Evolutionary conservation across 495 filamentous ascomycete genomes (phyloP).

Genomic region (Hypomontagnella submonticulosa): DNA sequence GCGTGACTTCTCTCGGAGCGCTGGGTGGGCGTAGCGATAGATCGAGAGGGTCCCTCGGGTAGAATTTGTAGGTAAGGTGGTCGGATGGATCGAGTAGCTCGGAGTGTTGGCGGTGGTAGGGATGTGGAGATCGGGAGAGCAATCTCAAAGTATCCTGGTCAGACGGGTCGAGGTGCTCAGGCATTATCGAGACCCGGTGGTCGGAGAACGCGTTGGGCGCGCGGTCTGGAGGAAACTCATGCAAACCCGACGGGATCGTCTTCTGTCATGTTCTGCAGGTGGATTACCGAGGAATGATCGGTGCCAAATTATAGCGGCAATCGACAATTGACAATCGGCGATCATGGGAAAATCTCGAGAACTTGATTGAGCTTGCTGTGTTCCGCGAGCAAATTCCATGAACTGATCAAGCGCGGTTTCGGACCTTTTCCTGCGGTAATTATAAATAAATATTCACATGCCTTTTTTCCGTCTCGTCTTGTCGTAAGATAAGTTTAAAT

Average conservation of each 20-base stretch:
- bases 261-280: slow-evolving; percentile 28
- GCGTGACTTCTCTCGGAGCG: slow-evolving; percentile 59
- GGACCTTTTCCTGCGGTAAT: slow-evolving; percentile 1
- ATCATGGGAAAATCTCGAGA: neutral
- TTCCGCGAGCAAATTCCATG: slow-evolving; percentile 4
- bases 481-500: slow-evolving; percentile 7
- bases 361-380: too few relatives aligned
- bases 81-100: slow-evolving; percentile 61
- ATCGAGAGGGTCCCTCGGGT: slow-evolving; percentile 23
- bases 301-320: too few relatives aligned
- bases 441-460: slow-evolving; percentile 32
- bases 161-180: slow-evolving; percentile 55
- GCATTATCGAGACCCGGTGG: slow-evolving; percentile 48
- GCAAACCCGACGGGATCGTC: slow-evolving; percentile 17
- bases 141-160: slow-evolving; percentile 56
- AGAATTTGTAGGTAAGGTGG: slow-evolving; percentile 33
- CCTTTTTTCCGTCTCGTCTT: slow-evolving; percentile 17
- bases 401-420: slow-evolving; percentile 13
- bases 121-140: slow-evolving; percentile 80
- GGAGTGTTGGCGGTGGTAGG: slow-evolving; percentile 70
- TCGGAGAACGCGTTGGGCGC: slow-evolving; percentile 25
- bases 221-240: slow-evolving; percentile 36
- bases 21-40: slow-evolving; percentile 33
- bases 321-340: slow-evolving; percentile 3
- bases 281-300: neutral